Conservation (phyloP, 2,329 filamentous ascomycete species). For the Sclerotinia spermophila region DNA sequence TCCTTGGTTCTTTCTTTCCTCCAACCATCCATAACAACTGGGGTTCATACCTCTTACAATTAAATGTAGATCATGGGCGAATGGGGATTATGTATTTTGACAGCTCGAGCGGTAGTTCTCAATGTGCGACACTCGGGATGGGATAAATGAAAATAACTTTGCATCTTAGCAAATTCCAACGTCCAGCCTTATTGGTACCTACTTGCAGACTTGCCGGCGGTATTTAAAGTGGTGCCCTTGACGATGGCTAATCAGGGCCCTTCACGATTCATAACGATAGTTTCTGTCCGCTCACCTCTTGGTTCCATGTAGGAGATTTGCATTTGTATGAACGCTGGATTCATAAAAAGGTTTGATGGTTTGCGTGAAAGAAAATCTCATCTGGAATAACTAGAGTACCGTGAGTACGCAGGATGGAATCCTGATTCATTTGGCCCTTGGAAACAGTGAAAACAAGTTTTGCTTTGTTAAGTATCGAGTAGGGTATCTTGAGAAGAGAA, state of each 20-base stretch:
- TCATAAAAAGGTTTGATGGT: not conserved
- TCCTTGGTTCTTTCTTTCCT: not conserved
- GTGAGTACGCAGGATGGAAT: not conserved
- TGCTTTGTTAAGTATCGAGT: not conserved
- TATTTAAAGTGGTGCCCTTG: not conserved
- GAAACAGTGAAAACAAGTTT: not conserved
- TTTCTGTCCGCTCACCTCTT: not conserved
- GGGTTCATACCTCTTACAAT: not conserved
- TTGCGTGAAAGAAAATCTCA: not conserved
- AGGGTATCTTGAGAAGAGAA: constrained; percentile 1
- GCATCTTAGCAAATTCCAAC: not conserved
- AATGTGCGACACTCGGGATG: not conserved
- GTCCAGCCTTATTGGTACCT: not conserved
- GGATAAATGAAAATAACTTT: not conserved
- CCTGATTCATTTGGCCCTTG: not conserved
- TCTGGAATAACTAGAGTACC: not conserved
- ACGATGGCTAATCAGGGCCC: not conserved
- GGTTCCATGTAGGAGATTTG: not conserved
- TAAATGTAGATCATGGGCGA: not conserved
- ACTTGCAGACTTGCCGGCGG: not conserved
- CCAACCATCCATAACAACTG: not conserved
- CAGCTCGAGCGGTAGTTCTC: not conserved
- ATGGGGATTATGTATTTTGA: not conserved
- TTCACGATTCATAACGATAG: not conserved
- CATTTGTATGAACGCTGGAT: not conserved